phyloP scores from a whole-genome alignment of 2,329 filamentous ascomycete species.

The Xylaria sp. region DNA sequence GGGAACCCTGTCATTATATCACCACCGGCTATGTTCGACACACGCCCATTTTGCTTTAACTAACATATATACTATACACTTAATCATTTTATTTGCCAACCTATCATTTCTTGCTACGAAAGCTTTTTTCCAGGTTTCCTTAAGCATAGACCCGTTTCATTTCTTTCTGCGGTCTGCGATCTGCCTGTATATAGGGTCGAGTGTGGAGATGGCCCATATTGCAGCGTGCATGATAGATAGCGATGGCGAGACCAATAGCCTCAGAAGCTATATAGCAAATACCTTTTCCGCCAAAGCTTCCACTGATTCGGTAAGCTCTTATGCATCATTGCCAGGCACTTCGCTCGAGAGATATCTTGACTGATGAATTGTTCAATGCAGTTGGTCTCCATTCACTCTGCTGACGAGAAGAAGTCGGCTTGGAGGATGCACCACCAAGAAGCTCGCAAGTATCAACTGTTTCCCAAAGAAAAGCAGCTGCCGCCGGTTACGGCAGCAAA shows the following conservation, averaged over 20 bases:
- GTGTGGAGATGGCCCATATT: conserved; percentile 64
- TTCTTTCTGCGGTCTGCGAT: conserved; percentile 33
- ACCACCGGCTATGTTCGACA: conserved; percentile 30
- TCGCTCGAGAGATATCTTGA: conserved; percentile 32
- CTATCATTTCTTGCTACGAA: conserved; percentile 39
- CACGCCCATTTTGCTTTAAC: conserved; percentile 29
- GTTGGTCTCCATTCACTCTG: conserved; percentile 40
- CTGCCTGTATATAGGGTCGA: conserved; percentile 37
- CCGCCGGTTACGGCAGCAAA: conserved; percentile 49
- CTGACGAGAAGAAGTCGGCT: conserved; percentile 53
- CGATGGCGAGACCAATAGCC: conserved; percentile 47
- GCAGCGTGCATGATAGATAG: conserved; percentile 61
- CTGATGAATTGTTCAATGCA: conserved; percentile 36
- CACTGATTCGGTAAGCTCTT: conserved; percentile 51
- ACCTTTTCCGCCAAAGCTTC: conserved; percentile 53
- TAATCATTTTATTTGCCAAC: conserved; percentile 35
- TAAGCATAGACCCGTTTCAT: conserved; percentile 39
- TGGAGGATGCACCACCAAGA: conserved; percentile 66
- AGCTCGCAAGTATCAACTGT: conserved; percentile 64
- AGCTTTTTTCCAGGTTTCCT: conserved; percentile 38
- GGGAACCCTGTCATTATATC: conserved; percentile 19
- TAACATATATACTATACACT: conserved; percentile 43
- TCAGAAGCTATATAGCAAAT: conserved; percentile 58
- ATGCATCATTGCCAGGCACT: conserved; percentile 1
- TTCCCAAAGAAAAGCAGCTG: conserved; percentile 59